phyloP scores from a whole-genome alignment of 1,139 yeast genomes.

The Protomyces pachydermus region DNA sequence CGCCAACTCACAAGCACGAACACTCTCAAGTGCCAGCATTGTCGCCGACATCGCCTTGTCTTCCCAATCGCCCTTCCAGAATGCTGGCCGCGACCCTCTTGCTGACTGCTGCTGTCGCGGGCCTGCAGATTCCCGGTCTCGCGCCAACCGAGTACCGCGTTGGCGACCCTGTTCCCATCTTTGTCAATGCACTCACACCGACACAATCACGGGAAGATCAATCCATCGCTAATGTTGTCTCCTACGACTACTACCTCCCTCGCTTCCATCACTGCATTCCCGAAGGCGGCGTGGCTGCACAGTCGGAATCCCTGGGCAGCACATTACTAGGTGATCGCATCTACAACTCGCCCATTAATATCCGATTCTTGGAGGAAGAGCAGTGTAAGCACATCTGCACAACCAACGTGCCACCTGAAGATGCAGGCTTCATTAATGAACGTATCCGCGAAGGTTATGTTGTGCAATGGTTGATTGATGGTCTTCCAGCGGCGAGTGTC shows the following conservation, averaged over 20 bases:
- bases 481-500: slow-evolving; percentile 83
- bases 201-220: slow-evolving; percentile 45
- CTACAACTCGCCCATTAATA: slow-evolving; percentile 81
- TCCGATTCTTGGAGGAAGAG: slow-evolving; percentile 69
- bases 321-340: slow-evolving; percentile 93
- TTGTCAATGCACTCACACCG: slow-evolving; percentile 88
- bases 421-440: slow-evolving; percentile 68
- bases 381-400: slow-evolving; percentile 64
- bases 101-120: neutral
- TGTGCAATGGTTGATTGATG: slow-evolving; percentile 92
- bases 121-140: slow-evolving; percentile 25
- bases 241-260: slow-evolving; percentile 58
- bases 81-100: neutral
- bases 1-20: too few species aligned
- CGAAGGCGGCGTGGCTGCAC: slow-evolving; percentile 54
- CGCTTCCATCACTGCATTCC: slow-evolving; percentile 83
- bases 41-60: too few species aligned
- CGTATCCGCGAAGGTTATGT: slow-evolving; percentile 75
- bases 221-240: slow-evolving; percentile 35
- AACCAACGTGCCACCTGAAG: slow-evolving; percentile 54
- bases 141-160: slow-evolving; percentile 46
- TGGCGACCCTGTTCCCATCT: slow-evolving; percentile 67
- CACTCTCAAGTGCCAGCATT: too few species aligned
- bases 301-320: slow-evolving; percentile 86
- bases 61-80: too few species aligned